These are phyloP conservation scores for Penicillium vulpinum DNA, from an alignment of 2,329 filamentous ascomycete genomes.

Conservation along the genomic window DNA sequence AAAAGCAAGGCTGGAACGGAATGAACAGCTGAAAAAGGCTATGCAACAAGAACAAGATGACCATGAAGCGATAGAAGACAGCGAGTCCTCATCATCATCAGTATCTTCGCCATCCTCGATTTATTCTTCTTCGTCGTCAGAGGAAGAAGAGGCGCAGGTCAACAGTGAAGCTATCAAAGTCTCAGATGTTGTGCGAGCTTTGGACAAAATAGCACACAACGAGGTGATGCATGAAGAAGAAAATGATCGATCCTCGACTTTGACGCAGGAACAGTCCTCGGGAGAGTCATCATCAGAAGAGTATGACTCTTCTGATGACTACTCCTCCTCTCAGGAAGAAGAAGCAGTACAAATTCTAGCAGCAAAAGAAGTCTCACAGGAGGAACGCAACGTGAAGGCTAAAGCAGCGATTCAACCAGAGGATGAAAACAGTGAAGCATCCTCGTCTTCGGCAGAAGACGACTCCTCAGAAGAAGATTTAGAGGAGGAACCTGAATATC, in stretches of 20 bases:
- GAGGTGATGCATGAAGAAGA: neutral
- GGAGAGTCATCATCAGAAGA: neutral
- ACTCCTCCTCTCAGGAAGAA: neutral
- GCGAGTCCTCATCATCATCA: neutral
- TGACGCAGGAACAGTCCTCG: neutral
- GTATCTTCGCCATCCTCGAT: neutral
- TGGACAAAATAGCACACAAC: too few species aligned
- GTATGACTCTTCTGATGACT: neutral
- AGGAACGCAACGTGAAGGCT: neutral
- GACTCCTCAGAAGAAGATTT: neutral
- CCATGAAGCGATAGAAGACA: neutral
- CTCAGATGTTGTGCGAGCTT: neutral
- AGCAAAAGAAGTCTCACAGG: too few species aligned
- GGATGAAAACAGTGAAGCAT: neutral
- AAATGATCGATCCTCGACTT: neutral
- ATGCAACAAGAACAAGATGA: neutral
- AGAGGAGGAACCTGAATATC: too few species aligned
- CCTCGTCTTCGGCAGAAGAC: neutral
- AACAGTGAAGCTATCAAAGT: too few species aligned
- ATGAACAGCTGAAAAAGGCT: neutral
- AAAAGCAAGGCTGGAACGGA: neutral
- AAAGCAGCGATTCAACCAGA: neutral
- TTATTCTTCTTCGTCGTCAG: too few species aligned
- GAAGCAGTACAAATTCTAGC: too few species aligned
- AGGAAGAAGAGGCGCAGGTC: too few species aligned